Evolutionary conservation across 2,329 filamentous ascomycete species (phyloP), one percentile per base, ranked within the genome.

Genomic region (Zymoseptoria pseudotritici): DNA sequence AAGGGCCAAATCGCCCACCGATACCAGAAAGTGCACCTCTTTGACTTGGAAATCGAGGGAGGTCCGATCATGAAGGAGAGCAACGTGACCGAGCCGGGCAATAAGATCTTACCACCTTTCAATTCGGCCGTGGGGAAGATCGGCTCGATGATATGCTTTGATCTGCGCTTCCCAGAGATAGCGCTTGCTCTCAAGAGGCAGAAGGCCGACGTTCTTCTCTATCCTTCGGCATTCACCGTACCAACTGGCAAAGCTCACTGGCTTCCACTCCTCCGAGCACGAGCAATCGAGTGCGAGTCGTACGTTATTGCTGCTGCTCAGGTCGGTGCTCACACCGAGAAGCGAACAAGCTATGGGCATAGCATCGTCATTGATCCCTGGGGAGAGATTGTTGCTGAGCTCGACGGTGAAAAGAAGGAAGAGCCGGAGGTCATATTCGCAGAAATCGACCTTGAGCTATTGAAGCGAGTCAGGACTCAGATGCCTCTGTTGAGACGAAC

Each of bases 291-390:
- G 79, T 91, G 88, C 19, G 89, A 97, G 76, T 85, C 86, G 58
- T 97, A 90, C 78, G 86, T 97, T 1, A 78, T 97, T 62, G 93
- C 92, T 9, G 87, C 92, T 0, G 93, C 91, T 49, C 92, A 97
- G 74, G 71, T 84, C 21, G 92, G 91, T 1, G 73, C 78, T 46
- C 91, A 88, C 71, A 91, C 91, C 67, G 83, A 85, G 63, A 90
- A 86, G 74, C 80, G 93, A 60, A 82, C 83, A 26, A 95, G 90
- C 74, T 96, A 94, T 75, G 93, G 93, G 0, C 87, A 90, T 72
- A 90, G 88, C 67, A 85, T 96, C 78, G 88, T 95, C 53, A 81
- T 97, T 24, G 87, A 90, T 72, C 92, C 93, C 0, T 96, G 91
- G 91, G 93, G 93, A 0, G 81, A 83, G 59, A 82, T 97, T 1